A percentile compares a stretch with the other conserved stretches of the same genome.
Evolutionary conservation across 1,284 basidiomycete species (phyloP).

Genomic region (Puccinia coronata): DNA sequence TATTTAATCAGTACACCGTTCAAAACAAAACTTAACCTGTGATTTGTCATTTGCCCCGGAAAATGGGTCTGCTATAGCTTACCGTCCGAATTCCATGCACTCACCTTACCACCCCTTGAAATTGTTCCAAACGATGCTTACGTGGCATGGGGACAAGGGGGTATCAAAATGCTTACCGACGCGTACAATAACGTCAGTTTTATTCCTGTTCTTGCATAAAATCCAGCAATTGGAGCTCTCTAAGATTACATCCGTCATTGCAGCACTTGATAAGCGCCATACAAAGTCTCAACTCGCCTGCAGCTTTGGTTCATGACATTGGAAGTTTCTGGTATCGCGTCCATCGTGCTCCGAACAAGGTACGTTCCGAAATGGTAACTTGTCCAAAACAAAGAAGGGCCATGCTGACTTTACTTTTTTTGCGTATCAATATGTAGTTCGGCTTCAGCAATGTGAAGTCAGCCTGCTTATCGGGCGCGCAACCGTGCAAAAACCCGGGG

Average conservation of each 20-base stretch:
- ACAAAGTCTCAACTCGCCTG: constrained; percentile 26
- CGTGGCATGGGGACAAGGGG: neutral
- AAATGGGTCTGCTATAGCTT: no score
- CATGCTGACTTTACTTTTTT: neutral
- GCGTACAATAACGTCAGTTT: constrained; percentile 30
- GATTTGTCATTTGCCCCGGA: no score
- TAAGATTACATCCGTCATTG: neutral
- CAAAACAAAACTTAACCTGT: no score
- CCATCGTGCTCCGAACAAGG: neutral
- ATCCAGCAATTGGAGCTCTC: neutral
- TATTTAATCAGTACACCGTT: no score
- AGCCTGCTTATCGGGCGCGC: constrained; percentile 7
- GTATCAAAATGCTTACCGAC: constrained; percentile 23
- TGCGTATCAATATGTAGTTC: constrained; percentile 18
- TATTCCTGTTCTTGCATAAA: neutral
- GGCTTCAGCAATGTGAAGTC: constrained; percentile 9
- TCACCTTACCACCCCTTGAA: constrained; percentile 38
- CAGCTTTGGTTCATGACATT: constrained; percentile 24
- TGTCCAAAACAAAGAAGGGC: neutral
- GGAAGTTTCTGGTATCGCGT: constrained; percentile 19
- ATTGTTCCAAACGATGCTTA: constrained; percentile 22
- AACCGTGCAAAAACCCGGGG: constrained; percentile 3
- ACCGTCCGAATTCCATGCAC: constrained; percentile 21
- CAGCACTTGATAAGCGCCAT: constrained; percentile 26
- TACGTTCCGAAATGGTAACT: neutral